These are phyloP conservation scores for Kappamyces sp. DNA, from an alignment of 192 early-diverging fungal species.

Conservation along the genomic window DNA sequence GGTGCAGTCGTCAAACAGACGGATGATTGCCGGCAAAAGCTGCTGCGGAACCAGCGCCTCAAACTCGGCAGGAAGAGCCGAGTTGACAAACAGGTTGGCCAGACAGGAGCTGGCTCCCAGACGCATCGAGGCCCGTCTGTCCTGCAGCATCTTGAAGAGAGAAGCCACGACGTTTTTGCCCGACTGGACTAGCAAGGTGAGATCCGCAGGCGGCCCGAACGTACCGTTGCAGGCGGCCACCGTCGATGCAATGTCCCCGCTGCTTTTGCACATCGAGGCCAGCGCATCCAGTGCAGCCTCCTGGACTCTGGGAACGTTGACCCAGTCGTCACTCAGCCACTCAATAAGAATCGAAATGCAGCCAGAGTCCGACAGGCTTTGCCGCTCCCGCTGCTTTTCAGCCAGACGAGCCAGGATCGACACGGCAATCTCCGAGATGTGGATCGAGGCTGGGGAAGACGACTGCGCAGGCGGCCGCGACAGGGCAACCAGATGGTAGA, in stretches of 20 bases:
- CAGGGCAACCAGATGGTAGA: slow-evolving; percentile 13
- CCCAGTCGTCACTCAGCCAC: slow-evolving; percentile 45
- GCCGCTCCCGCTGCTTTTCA: slow-evolving; percentile 54
- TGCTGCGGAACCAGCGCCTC: slow-evolving; percentile 44
- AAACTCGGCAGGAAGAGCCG: slow-evolving; percentile 46
- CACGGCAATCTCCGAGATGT: slow-evolving; percentile 59
- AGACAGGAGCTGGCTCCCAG: slow-evolving; percentile 51
- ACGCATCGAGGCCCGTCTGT: slow-evolving; percentile 60
- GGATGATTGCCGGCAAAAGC: slow-evolving; percentile 65
- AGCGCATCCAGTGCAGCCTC: slow-evolving; percentile 74
- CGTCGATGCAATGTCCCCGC: slow-evolving; percentile 42
- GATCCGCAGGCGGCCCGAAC: slow-evolving; percentile 4
- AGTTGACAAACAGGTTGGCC: slow-evolving; percentile 37
- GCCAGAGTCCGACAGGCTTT: slow-evolving; percentile 47
- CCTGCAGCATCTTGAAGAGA: slow-evolving; percentile 60
- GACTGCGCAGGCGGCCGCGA: background rate
- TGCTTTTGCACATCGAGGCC: slow-evolving; percentile 58
- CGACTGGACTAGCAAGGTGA: slow-evolving; percentile 27
- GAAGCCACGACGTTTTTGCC: slow-evolving; percentile 38
- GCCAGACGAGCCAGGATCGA: slow-evolving; percentile 59
- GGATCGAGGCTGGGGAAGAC: slow-evolving; percentile 16
- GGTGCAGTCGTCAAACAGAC: slow-evolving; percentile 51
- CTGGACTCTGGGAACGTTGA: slow-evolving; percentile 53
- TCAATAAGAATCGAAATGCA: slow-evolving; percentile 51
- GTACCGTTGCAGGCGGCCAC: slow-evolving; percentile 49